These are phyloP conservation scores for Umbellularia californica DNA, from an alignment of 164 flowering plant species.

Conservation along the genomic window DNA sequence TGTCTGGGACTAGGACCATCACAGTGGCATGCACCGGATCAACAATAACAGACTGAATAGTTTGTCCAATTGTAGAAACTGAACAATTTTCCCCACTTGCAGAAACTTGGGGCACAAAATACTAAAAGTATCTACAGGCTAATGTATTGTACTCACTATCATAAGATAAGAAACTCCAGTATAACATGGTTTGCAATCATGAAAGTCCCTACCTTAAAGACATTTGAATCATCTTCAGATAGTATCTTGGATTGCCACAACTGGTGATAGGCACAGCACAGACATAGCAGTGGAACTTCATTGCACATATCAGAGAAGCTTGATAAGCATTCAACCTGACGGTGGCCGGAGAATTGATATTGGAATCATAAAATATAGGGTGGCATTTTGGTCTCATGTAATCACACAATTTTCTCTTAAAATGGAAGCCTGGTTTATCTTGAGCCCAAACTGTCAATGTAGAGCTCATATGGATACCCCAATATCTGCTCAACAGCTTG, in stretches of 20 bases:
- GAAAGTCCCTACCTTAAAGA: conserved; percentile 54
- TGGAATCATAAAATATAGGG: conserved; percentile 74
- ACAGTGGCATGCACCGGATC: no score
- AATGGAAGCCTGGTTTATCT: conserved; percentile 36
- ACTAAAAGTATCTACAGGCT: no score
- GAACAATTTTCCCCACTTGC: no score
- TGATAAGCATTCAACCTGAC: conserved; percentile 84
- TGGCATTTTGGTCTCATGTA: conserved; percentile 86
- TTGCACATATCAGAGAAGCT: conserved; percentile 73
- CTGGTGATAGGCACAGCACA: conserved; percentile 34
- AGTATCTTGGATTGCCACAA: conserved; percentile 22
- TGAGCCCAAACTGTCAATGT: conserved; percentile 61
- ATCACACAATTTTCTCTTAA: conserved; percentile 47
- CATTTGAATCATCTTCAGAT: conserved; percentile 28
- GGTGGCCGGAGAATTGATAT: conserved; percentile 65
- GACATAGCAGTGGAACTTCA: conserved; percentile 85
- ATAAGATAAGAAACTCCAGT: not conserved
- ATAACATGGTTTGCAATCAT: not conserved
- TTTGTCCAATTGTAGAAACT: no score
- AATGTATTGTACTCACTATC: not conserved
- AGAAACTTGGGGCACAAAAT: no score
- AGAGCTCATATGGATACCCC: conserved; percentile 57
- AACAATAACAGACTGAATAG: no score
- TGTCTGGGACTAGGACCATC: no score
- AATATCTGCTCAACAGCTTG: conserved; percentile 47